Evolutionary conservation across 2,329 filamentous ascomycete species (phyloP).

Genomic region (Botrytis cinerea): DNA sequence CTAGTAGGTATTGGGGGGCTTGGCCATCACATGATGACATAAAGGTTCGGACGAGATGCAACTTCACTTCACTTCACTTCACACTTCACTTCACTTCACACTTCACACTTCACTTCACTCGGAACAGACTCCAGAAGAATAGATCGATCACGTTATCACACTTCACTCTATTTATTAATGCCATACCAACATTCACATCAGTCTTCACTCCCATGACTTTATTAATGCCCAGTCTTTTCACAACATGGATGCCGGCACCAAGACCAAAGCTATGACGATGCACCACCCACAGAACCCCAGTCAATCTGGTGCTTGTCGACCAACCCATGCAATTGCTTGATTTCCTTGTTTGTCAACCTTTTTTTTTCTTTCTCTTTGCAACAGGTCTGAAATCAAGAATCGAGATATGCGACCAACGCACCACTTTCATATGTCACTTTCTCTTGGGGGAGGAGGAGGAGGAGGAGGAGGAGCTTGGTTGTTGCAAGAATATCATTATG

Average conservation of each 20-base stretch:
- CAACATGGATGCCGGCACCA: background rate
- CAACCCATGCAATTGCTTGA: background rate
- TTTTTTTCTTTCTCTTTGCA: background rate
- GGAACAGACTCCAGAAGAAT: background rate
- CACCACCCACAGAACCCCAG: background rate
- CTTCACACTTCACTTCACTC: background rate
- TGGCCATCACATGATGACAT: background rate
- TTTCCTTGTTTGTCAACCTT: background rate
- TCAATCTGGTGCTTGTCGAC: background rate
- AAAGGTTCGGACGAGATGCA: background rate
- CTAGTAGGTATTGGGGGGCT: too few species aligned
- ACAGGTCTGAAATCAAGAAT: background rate
- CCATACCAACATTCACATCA: background rate
- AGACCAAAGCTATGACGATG: slow-evolving; percentile 6
- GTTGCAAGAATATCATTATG: background rate
- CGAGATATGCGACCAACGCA: slow-evolving; percentile 11
- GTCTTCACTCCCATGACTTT: too few species aligned
- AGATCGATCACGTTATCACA: too few species aligned
- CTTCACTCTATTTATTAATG: too few species aligned
- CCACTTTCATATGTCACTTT: slow-evolving; percentile 9
- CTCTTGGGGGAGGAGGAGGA: background rate
- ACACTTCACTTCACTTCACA: background rate
- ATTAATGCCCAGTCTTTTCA: background rate
- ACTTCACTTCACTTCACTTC: background rate
- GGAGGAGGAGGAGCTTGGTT: too few species aligned